Evolutionary conservation across 495 filamentous ascomycete species (phyloP), one percentile per base, ranked within the genome.

Genomic region (Penicillium roqueforti): DNA sequence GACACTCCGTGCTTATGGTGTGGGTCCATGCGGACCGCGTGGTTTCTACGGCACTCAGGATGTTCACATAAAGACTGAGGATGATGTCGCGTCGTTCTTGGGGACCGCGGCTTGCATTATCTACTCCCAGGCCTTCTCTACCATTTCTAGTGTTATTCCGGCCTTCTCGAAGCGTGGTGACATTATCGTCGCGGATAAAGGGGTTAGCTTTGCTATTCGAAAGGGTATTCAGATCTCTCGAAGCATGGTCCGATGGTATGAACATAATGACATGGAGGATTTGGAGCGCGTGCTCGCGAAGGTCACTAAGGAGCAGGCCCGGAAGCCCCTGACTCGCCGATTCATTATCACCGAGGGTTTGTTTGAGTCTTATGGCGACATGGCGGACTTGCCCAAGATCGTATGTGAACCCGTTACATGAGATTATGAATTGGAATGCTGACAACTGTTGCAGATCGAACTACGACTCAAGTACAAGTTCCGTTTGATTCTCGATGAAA

Each of bases 31-130:
- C 70, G 91, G 92, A 31, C 93, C 93, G 3, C 92, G 93, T 13
- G 90, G 92, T 32, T 99, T 99, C 74, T 99, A 99, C 74, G 93
- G 91, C 48, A 97, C 89, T 22, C 95, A 99, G 66, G 93, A 99
- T 73, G 91, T 99, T 18, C 95, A 99, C 70, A 91, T 97, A 83
- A 90, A 92, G 75, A 89, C 88, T 2, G 95, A 99, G 69, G 86
- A 88, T 37, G 92, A 99, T 69, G 91, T 99, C 66, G 90, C 93
- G 3, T 79, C 85, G 19, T 93, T 88, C 69, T 70, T 99, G 13
- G 93, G 93, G 8, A 86, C 87, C 16, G 81, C 90, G 31, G 85
- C 85, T 31, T 93, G 90, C 66, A 97, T 99, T 55, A 80, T 97
- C 42, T 97, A 99, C 68, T 85, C 93, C 0, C 93, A 99, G 62